These are phyloP conservation scores for Tremella fuciformis DNA, from an alignment of 768 basidiomycete genomes.

Conservation along the genomic window DNA sequence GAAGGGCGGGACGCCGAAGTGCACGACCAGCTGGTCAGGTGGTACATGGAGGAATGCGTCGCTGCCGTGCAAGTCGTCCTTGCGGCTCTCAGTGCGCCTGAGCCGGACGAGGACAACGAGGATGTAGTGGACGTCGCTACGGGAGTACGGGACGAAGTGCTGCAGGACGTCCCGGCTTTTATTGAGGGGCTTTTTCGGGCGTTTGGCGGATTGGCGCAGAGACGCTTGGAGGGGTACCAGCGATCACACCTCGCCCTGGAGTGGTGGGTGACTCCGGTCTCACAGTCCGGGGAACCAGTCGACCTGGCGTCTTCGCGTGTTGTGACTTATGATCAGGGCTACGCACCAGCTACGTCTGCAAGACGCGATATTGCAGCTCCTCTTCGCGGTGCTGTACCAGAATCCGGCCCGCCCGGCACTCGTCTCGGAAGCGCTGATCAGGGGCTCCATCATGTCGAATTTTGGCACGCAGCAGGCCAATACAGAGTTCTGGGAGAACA, in stretches of 20 bases:
- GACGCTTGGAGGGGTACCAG: slow-evolving; percentile 48
- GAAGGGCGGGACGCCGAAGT: slow-evolving; percentile 50
- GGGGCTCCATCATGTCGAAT: slow-evolving; percentile 29
- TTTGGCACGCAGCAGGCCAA: slow-evolving; percentile 44
- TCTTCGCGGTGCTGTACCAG: slow-evolving; percentile 85
- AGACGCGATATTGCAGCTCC: slow-evolving; percentile 72
- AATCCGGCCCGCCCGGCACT: slow-evolving; percentile 54
- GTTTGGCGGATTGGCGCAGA: slow-evolving; percentile 55
- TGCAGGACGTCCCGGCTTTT: slow-evolving; percentile 67
- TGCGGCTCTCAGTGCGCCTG: not conserved
- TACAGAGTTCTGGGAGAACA: slow-evolving; percentile 35
- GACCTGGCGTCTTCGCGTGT: too few species aligned
- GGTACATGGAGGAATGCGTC: slow-evolving; percentile 78
- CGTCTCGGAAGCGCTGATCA: slow-evolving; percentile 39
- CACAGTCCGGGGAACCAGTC: too few species aligned
- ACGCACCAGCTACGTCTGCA: slow-evolving; percentile 60
- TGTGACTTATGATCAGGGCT: slow-evolving; percentile 65
- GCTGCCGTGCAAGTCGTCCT: slow-evolving; percentile 67
- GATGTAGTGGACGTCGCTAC: slow-evolving; percentile 21
- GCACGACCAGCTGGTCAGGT: slow-evolving; percentile 67
- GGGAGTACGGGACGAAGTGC: slow-evolving; percentile 55
- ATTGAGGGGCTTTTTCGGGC: slow-evolving; percentile 62
- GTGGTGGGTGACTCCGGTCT: slow-evolving; percentile 51
- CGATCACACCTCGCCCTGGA: slow-evolving; percentile 31
- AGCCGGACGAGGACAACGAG: slow-evolving; percentile 57